phyloP scores from a whole-genome alignment of 108 stramenopile genomes.

The Conticribra guillardii region DNA sequence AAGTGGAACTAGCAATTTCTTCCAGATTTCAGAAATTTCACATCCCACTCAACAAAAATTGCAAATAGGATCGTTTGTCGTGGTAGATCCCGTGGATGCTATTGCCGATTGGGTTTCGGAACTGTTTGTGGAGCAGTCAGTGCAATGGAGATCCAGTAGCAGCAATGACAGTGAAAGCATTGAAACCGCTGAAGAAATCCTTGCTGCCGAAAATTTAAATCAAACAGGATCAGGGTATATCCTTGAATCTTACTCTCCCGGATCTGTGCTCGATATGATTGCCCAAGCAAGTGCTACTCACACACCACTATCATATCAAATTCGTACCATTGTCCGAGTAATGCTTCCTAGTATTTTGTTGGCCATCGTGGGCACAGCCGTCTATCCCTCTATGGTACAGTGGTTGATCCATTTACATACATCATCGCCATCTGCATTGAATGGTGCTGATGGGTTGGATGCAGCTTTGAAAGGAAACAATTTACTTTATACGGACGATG shows the following conservation, averaged over 20 bases:
- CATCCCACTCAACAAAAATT: slow-evolving; percentile 24
- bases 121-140: slow-evolving; percentile 28
- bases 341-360: slow-evolving; percentile 31
- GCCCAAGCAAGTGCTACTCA: slow-evolving; percentile 25
- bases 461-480: background rate
- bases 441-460: background rate
- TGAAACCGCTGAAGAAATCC: background rate
- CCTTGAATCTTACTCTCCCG: slow-evolving; percentile 46
- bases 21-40: background rate
- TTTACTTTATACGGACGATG: slow-evolving; percentile 41
- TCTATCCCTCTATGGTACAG: slow-evolving; percentile 32
- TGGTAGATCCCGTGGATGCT: slow-evolving; percentile 38
- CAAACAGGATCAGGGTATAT: slow-evolving; percentile 23
- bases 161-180: background rate
- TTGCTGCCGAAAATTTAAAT: background rate
- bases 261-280: slow-evolving; percentile 34
- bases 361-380: slow-evolving; percentile 9
- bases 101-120: slow-evolving; percentile 47
- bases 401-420: slow-evolving; percentile 28
- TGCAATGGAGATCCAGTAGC: slow-evolving; percentile 12
- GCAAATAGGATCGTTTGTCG: slow-evolving; percentile 2
- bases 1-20: background rate
- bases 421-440: background rate
- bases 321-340: slow-evolving; percentile 45
- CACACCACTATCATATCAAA: slow-evolving; percentile 47